These are phyloP conservation scores for Cryphonectria carpinicola DNA, from an alignment of 2,329 filamentous ascomycete species.

Conservation along the genomic window DNA sequence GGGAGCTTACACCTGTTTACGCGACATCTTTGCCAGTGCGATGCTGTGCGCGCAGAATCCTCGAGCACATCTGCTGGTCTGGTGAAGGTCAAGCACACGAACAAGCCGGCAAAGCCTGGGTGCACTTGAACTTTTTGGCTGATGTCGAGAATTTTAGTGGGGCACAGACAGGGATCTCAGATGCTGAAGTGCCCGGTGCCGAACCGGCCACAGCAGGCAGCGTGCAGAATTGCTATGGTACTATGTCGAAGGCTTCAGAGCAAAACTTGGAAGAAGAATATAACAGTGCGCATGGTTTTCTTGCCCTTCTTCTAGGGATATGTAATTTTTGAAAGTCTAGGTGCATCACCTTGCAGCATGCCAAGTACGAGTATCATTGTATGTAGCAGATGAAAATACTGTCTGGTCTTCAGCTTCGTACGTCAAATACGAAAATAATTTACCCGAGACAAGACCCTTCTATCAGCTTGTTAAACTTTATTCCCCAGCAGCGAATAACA, in stretches of 20 bases:
- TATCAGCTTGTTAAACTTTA: neutral
- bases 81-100: neutral
- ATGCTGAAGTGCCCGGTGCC: constrained; percentile 2
- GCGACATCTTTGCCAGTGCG: constrained; percentile 55
- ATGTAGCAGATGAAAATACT: too few species aligned
- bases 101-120: neutral
- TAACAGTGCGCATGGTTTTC: neutral
- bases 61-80: constrained; percentile 16
- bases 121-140: constrained; percentile 26
- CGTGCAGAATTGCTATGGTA: neutral
- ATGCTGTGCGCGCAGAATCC: constrained; percentile 11
- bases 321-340: neutral
- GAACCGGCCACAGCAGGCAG: constrained; percentile 1
- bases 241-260: too few species aligned
- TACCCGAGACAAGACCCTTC: neutral
- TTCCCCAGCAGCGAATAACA: neutral
- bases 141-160: constrained; percentile 29
- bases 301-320: too few species aligned
- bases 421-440: neutral
- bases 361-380: too few species aligned
- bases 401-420: neutral
- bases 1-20: constrained; percentile 57
- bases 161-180: constrained; percentile 9
- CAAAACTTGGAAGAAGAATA: neutral
- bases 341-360: too few species aligned